These are phyloP conservation scores for Crinitomyces ghanaensis DNA, from an alignment of 805 yeast species.

Conservation along the genomic window DNA sequence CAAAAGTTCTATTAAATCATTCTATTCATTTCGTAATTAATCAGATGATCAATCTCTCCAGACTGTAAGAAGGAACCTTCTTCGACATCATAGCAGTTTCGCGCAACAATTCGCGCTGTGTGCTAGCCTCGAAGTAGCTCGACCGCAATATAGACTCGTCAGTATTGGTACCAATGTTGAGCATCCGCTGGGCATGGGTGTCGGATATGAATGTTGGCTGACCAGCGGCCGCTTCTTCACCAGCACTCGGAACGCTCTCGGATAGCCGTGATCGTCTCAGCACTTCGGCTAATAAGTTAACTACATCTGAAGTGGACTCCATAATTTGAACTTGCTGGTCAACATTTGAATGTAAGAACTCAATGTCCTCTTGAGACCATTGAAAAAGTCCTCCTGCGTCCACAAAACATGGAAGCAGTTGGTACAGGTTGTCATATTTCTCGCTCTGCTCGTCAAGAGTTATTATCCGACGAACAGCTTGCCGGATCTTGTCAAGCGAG, in stretches of 20 bases:
- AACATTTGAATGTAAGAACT: conserved; percentile 35
- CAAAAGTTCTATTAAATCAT: not conserved
- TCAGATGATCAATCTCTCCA: conserved; percentile 22
- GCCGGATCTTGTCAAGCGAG: conserved; percentile 7
- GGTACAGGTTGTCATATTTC: too few species aligned
- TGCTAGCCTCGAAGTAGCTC: conserved; percentile 1
- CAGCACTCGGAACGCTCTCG: conserved; percentile 13
- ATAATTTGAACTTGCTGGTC: conserved; percentile 35
- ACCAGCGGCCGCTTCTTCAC: not conserved
- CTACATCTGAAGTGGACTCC: conserved; percentile 14
- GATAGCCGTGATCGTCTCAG: conserved; percentile 16
- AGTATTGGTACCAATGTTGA: conserved; percentile 9
- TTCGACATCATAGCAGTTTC: conserved; percentile 14
- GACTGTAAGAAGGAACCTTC: conserved; percentile 22
- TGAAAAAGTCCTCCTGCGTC: conserved; percentile 67
- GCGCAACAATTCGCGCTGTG: conserved; percentile 5
- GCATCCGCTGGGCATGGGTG: conserved; percentile 9
- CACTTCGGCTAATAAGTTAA: conserved; percentile 20
- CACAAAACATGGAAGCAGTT: conserved; percentile 49
- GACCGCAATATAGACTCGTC: not conserved
- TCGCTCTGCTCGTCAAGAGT: conserved; percentile 38
- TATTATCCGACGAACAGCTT: conserved; percentile 34
- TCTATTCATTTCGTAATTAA: conserved; percentile 1
- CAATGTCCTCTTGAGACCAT: conserved; percentile 43
- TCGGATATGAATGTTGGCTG: conserved; percentile 6